Evolutionary conservation across 352 stramenopile species (phyloP).

Genomic region (Paralagenidium karlingii): DNA sequence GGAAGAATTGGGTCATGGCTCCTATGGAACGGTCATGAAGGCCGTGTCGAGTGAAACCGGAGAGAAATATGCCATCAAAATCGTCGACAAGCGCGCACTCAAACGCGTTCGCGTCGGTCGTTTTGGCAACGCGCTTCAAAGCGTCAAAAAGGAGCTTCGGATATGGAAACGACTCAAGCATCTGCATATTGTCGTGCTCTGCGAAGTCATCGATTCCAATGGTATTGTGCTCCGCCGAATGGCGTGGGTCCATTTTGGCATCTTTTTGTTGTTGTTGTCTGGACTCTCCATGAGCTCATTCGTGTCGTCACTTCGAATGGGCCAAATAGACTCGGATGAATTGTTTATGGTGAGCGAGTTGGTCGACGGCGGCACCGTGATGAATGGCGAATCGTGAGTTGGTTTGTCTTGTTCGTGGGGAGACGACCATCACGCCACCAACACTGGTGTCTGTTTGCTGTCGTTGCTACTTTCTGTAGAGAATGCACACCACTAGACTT

Average conservation of each 20-base stretch:
- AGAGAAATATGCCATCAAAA: constrained; percentile 60
- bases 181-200: constrained; percentile 88
- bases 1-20: constrained; percentile 53
- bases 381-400: constrained; percentile 51
- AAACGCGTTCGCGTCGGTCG: constrained; percentile 50
- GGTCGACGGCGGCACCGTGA: constrained; percentile 48
- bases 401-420: too few species aligned
- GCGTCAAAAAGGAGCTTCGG: constrained; percentile 88
- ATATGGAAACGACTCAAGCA: constrained; percentile 96
- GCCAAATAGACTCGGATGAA: constrained; percentile 39
- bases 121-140: constrained; percentile 65
- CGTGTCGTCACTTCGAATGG: neutral
- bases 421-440: too few species aligned
- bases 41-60: constrained; percentile 54
- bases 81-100: constrained; percentile 65
- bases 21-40: constrained; percentile 62
- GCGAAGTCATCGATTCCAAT: constrained; percentile 93
- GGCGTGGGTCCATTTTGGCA: too few species aligned
- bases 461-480: constrained; percentile 9
- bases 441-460: neutral
- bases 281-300: too few species aligned
- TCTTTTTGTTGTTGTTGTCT: too few species aligned
- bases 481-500: constrained; percentile 47
- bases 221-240: constrained; percentile 23
- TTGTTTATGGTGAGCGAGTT: constrained; percentile 80